phyloP scores from a whole-genome alignment of 2,329 filamentous ascomycete genomes.

The Fusarium concolor region DNA sequence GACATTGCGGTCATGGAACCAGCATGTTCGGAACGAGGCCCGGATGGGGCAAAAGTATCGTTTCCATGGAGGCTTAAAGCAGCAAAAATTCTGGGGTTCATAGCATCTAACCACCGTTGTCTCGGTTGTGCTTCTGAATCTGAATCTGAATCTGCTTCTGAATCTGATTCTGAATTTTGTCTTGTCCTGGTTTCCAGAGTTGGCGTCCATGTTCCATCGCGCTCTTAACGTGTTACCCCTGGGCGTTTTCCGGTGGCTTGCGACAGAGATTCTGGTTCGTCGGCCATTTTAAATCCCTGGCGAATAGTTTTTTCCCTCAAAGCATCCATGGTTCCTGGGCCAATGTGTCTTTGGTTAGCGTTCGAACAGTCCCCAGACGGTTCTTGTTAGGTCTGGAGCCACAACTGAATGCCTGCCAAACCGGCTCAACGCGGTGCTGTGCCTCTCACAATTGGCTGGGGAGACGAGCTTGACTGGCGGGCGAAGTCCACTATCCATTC shows the following conservation, averaged over 20 bases:
- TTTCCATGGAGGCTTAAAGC: constrained; percentile 4
- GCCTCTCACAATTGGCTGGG: constrained; percentile 20
- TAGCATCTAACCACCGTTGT: constrained; percentile 16
- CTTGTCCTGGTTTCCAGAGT: constrained; percentile 15
- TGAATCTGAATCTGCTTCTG: constrained; percentile 6
- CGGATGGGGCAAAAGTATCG: constrained; percentile 31
- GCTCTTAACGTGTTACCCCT: constrained; percentile 17
- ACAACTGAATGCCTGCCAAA: constrained; percentile 38
- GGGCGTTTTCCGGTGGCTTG: constrained; percentile 31
- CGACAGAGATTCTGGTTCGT: constrained; percentile 13
- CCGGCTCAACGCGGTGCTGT: constrained; percentile 20
- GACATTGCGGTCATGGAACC: constrained; percentile 19
- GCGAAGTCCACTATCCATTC: neutral
- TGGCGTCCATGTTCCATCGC: constrained; percentile 8
- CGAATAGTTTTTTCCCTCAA: constrained; percentile 25
- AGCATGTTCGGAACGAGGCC: constrained; percentile 31
- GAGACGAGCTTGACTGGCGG: constrained; percentile 12
- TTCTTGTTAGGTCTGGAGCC: constrained; percentile 29
- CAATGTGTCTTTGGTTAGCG: constrained; percentile 42
- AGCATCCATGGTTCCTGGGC: constrained; percentile 38
- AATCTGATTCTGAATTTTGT: constrained; percentile 4
- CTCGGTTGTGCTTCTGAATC: constrained; percentile 23
- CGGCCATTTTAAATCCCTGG: constrained; percentile 27
- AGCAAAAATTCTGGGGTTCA: constrained; percentile 9
- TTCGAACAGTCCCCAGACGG: constrained; percentile 13